phyloP scores from a whole-genome alignment of 257 asterid species.

The Misopates orontium region DNA sequence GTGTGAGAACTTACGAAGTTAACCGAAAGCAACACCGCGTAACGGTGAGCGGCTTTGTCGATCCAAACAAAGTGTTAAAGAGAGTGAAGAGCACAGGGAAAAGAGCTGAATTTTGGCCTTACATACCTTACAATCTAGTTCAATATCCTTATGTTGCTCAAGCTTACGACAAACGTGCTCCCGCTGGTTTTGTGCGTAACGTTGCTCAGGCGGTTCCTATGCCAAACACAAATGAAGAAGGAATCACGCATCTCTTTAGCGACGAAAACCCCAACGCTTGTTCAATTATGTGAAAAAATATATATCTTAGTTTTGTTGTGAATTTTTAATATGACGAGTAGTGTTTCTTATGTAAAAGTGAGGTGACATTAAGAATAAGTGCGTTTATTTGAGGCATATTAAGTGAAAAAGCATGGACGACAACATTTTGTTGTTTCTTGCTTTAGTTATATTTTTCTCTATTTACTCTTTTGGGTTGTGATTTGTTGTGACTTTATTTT shows the following conservation, averaged over 20 bases:
- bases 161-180: constrained; percentile 78
- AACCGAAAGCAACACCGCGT: constrained; percentile 71
- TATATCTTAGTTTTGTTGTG: no score
- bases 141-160: constrained; percentile 63
- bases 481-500: no score
- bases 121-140: constrained; percentile 67
- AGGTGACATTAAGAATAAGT: no score
- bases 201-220: constrained; percentile 45
- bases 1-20: constrained; percentile 69
- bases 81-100: constrained; percentile 79
- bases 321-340: no score
- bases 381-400: no score
- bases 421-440: no score
- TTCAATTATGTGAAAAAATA: constrained; percentile 52
- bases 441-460: no score
- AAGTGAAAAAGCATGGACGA: no score
- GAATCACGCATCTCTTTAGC: constrained; percentile 61
- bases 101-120: constrained; percentile 88
- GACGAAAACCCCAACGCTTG: constrained; percentile 91
- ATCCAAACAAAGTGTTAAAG: constrained; percentile 65
- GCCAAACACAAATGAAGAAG: constrained; percentile 56
- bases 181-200: constrained; percentile 72
- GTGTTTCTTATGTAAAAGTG: no score
- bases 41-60: constrained; percentile 69
- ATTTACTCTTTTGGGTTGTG: no score